phyloP scores from a whole-genome alignment of 2,329 filamentous ascomycete species.

The Trichoderma simmonsii region DNA sequence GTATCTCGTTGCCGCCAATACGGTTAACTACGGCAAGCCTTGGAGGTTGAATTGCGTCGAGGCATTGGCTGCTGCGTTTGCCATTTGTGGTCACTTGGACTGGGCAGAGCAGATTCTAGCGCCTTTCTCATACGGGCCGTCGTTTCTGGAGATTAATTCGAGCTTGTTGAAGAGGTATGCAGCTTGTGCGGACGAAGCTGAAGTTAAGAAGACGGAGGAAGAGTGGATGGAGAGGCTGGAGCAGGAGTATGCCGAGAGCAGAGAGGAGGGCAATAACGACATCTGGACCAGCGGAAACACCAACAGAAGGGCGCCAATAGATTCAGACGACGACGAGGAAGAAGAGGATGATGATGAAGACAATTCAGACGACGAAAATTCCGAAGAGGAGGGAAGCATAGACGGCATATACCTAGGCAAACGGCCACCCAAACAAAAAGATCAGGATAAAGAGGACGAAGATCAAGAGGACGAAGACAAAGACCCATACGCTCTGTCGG shows the following conservation, averaged over 20 bases:
- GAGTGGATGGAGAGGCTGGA: conserved; percentile 89
- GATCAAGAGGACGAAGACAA: conserved; percentile 44
- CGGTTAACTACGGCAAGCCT: conserved; percentile 94
- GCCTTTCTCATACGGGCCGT: conserved; percentile 82
- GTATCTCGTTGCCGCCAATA: conserved; percentile 94
- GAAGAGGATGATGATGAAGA: conserved; percentile 49
- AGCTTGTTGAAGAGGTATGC: conserved; percentile 81
- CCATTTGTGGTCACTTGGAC: conserved; percentile 84
- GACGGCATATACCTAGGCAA: conserved; percentile 62
- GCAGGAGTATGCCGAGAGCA: conserved; percentile 78
- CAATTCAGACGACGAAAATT: conserved; percentile 41
- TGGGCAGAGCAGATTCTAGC: conserved; percentile 84
- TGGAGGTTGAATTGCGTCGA: conserved; percentile 96
- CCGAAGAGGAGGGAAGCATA: conserved; percentile 43
- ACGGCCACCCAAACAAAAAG: conserved; percentile 36
- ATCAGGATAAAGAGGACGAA: conserved; percentile 3
- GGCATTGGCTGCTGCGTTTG: conserved; percentile 87
- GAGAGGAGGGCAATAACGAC: conserved; percentile 67
- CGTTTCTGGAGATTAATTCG: conserved; percentile 88
- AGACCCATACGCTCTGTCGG: conserved; percentile 74
- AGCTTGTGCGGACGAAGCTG: conserved; percentile 75
- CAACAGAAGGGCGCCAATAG: conserved; percentile 60
- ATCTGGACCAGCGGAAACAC: conserved; percentile 90
- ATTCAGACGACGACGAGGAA: conserved; percentile 53
- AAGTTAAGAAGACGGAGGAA: conserved; percentile 78